These are phyloP conservation scores for Auricularia auricula-judae DNA, from an alignment of 768 basidiomycete genomes.

Conservation along the genomic window DNA sequence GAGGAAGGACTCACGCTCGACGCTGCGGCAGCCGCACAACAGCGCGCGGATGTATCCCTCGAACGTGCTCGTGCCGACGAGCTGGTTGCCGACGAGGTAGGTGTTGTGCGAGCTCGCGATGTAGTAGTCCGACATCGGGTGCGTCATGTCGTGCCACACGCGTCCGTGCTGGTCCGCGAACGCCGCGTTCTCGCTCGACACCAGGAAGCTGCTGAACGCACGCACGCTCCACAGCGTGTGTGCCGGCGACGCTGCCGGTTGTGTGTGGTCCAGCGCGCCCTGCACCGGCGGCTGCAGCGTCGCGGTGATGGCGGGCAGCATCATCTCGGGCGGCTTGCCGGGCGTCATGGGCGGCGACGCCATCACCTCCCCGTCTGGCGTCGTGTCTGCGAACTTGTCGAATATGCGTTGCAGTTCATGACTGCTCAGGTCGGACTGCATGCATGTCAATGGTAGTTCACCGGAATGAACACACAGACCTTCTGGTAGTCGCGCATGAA, in stretches of 20 bases:
- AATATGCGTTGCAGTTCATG: conserved; percentile 27
- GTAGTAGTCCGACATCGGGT: conserved; percentile 78
- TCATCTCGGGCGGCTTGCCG: conserved; percentile 9
- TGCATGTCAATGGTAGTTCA: background rate
- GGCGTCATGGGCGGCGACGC: conserved; percentile 16
- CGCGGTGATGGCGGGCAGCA: background rate
- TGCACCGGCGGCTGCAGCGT: background rate
- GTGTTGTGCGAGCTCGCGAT: conserved; percentile 90
- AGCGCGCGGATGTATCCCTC: conserved; percentile 84
- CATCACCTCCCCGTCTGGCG: background rate
- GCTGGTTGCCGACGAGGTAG: conserved; percentile 75
- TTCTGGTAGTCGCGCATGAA: conserved; percentile 47
- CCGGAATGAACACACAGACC: conserved; percentile 18
- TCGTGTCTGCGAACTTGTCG: conserved; percentile 22
- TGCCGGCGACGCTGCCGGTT: conserved; percentile 10
- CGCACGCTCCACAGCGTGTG: conserved; percentile 35
- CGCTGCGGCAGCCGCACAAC: conserved; percentile 82
- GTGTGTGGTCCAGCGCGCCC: background rate
- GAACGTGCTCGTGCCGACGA: conserved; percentile 31
- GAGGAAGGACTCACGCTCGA: conserved; percentile 56
- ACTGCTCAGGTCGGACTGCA: conserved; percentile 20
- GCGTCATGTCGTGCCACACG: conserved; percentile 77
- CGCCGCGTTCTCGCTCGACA: conserved; percentile 65
- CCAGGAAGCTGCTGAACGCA: conserved; percentile 66
- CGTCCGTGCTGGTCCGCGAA: conserved; percentile 41